These are phyloP conservation scores for Phyllosticta capitalensis DNA, from an alignment of 2,329 filamentous ascomycete species.

Conservation along the genomic window DNA sequence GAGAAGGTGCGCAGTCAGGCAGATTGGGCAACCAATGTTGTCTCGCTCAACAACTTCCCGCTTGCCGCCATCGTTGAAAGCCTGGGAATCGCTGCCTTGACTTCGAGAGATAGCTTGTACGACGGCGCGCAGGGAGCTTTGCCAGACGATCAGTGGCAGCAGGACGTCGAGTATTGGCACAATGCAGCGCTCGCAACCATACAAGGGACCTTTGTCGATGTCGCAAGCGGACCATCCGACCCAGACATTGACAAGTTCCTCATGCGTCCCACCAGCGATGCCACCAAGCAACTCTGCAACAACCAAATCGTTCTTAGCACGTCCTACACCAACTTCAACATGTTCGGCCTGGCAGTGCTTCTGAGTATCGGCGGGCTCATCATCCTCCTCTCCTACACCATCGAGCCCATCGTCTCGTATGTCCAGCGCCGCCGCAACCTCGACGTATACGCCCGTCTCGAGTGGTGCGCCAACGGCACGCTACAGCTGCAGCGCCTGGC, in stretches of 20 bases:
- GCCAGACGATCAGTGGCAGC: conserved; percentile 13
- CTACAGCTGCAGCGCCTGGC: conserved; percentile 12
- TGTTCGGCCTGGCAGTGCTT: conserved; percentile 18
- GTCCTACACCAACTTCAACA: conserved; percentile 14
- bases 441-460: conserved; percentile 12
- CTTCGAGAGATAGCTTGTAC: conserved; percentile 3
- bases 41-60: background rate
- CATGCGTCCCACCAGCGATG: background rate
- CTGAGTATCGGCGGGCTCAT: conserved; percentile 15
- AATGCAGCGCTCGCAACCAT: conserved; percentile 10
- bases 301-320: conserved; percentile 11
- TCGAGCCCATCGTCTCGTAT: conserved; percentile 1
- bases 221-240: conserved; percentile 1
- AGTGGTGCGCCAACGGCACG: conserved; percentile 12
- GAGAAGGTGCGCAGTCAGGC: background rate
- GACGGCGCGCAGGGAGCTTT: conserved; percentile 3
- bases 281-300: background rate
- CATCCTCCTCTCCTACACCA: conserved; percentile 13
- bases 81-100: background rate
- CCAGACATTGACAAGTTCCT: background rate
- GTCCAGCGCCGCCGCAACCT: conserved; percentile 10
- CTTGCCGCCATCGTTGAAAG: background rate
- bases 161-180: conserved; percentile 13
- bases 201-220: conserved; percentile 10
- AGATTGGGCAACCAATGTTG: background rate